phyloP scores from a whole-genome alignment of 441 rosid species.

The Arabidopsis lyrata region DNA sequence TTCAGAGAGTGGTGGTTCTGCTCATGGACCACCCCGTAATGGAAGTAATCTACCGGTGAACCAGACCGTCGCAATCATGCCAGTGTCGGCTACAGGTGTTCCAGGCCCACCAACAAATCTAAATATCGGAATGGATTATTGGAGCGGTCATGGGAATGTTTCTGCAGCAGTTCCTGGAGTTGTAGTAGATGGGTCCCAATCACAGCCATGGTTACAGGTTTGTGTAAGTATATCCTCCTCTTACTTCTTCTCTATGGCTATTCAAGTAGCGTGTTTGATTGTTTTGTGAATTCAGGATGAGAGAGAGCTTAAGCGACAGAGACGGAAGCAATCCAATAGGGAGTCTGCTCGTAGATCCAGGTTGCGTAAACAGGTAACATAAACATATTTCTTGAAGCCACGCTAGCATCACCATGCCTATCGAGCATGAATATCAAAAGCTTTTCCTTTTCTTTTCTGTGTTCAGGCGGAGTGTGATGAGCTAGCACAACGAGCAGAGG shows the following conservation, averaged over 20 bases:
- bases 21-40: slow-evolving; percentile 62
- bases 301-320: slow-evolving; percentile 86
- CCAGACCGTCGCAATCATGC: slow-evolving; percentile 54
- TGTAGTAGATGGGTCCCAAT: slow-evolving; percentile 64
- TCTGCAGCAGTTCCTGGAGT: slow-evolving; percentile 75
- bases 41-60: slow-evolving; percentile 67
- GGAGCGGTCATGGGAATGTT: slow-evolving; percentile 87
- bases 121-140: slow-evolving; percentile 95
- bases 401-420: no score
- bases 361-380: slow-evolving; percentile 89
- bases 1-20: slow-evolving; percentile 77
- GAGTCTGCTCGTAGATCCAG: slow-evolving; percentile 97
- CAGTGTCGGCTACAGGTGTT: slow-evolving; percentile 64
- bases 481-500: slow-evolving; percentile 86
- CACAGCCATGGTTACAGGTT: slow-evolving; percentile 93
- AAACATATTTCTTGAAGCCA: background rate
- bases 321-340: slow-evolving; percentile 93
- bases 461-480: slow-evolving; percentile 94
- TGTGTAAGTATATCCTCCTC: slow-evolving; percentile 4
- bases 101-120: slow-evolving; percentile 88
- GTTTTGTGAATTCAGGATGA: slow-evolving; percentile 60
- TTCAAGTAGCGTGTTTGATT: slow-evolving; percentile 6
- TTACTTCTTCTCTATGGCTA: background rate
- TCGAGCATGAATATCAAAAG: no score
- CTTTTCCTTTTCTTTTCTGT: background rate